Evolutionary conservation across 805 yeast species (phyloP).

Genomic region (Jamesozyma jinghongensis): DNA sequence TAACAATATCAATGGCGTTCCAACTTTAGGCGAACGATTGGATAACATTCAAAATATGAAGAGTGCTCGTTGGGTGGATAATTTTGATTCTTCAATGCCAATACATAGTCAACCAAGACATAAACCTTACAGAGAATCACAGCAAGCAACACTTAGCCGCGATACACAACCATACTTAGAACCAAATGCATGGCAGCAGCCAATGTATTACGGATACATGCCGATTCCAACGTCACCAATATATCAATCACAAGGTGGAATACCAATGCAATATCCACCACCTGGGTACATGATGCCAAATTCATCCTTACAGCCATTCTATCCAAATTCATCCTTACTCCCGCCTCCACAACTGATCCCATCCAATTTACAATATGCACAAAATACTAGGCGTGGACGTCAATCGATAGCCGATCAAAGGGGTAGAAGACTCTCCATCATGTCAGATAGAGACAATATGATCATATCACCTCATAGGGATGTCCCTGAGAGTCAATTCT

Average conservation of each 20-base stretch:
- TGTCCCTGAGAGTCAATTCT: constrained; percentile 26
- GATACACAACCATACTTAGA: constrained; percentile 1
- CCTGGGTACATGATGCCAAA: constrained; percentile 12
- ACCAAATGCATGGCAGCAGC: constrained; percentile 8
- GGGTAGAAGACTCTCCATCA: constrained; percentile 25
- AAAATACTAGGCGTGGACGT: constrained; percentile 9
- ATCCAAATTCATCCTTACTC: constrained; percentile 17
- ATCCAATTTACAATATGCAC: constrained; percentile 10
- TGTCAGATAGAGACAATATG: constrained; percentile 19
- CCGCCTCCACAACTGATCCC: constrained; percentile 23
- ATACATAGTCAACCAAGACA: not conserved
- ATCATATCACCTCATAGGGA: constrained; percentile 28
- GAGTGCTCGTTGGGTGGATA: constrained; percentile 27
- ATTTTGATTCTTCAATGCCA: constrained; percentile 26
- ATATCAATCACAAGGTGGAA: constrained; percentile 8
- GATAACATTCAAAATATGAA: constrained; percentile 24
- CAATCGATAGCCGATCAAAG: constrained; percentile 21
- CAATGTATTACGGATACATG: constrained; percentile 12
- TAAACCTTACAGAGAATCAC: not conserved
- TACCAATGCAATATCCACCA: too few relatives aligned
- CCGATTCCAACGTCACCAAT: constrained; percentile 12
- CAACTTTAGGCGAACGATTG: constrained; percentile 25
- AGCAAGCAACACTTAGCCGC: not conserved
- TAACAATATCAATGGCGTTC: constrained; percentile 17
- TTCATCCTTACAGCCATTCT: constrained; percentile 24